Percentiles rank a stretch among this genome's conserved stretches.
Conservation (phyloP, 2,329 filamentous ascomycete species). For the Chaetomiaceae sp. region DNA sequence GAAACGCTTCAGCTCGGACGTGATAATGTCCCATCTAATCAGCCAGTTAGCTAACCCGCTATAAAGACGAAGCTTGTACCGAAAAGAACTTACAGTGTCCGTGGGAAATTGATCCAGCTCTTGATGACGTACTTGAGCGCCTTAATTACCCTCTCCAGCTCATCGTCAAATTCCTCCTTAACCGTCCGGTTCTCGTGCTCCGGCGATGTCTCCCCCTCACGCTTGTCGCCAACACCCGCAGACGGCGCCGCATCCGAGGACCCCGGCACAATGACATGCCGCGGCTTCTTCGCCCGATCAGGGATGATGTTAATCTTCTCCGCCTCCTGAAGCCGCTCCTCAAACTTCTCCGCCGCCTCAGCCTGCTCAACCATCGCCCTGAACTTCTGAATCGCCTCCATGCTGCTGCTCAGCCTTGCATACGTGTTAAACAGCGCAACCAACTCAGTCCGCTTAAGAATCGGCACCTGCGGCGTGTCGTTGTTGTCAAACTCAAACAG, state of each 20-base stretch:
- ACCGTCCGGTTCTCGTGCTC: conserved; percentile 40
- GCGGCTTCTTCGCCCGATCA: conserved; percentile 42
- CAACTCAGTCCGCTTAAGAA: conserved; percentile 81
- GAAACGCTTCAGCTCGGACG: conserved; percentile 42
- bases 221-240: conserved; percentile 41
- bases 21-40: conserved; percentile 40
- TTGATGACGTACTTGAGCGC: conserved; percentile 63
- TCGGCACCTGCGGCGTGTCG: conserved; percentile 51
- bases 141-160: conserved; percentile 59
- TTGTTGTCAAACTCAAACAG: conserved; percentile 85
- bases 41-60: conserved; percentile 2
- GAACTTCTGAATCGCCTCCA: conserved; percentile 73
- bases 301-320: conserved; percentile 29
- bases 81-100: conserved; percentile 57
- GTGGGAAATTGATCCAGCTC: conserved; percentile 67
- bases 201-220: conserved; percentile 30
- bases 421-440: conserved; percentile 95
- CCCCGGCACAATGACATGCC: conserved; percentile 33
- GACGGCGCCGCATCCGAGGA: conserved; percentile 36
- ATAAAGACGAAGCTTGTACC: not conserved
- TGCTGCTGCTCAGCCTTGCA: conserved; percentile 75
- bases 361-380: conserved; percentile 46
- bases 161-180: conserved; percentile 56
- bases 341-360: conserved; percentile 28
- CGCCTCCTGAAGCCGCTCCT: conserved; percentile 25